Percentiles rank a stretch among this genome's conserved stretches.
Conservation (phyloP, 148 eudicot genomes). For the Silene latifolia region DNA sequence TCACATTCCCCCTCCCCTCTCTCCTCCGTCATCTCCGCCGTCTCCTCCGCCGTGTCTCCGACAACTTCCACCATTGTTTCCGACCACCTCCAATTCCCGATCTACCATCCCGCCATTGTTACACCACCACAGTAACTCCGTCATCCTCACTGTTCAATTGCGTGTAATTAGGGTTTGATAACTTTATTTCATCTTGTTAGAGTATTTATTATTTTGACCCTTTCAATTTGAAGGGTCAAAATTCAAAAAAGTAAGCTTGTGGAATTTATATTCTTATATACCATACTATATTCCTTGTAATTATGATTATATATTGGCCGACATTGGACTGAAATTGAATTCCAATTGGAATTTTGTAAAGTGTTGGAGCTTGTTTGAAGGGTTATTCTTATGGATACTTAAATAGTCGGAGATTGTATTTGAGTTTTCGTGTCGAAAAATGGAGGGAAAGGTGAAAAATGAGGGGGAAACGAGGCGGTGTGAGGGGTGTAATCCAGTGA, state of each 20-base stretch:
- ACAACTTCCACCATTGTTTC: conserved; percentile 16
- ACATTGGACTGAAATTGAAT: conserved; percentile 13
- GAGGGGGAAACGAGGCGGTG: conserved; percentile 22
- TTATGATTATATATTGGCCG: not conserved
- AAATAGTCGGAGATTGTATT: not conserved
- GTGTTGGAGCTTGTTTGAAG: conserved; percentile 22
- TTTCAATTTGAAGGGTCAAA: conserved; percentile 29
- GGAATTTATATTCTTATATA: not conserved
- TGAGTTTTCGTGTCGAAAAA: not conserved
- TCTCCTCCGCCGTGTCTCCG: not conserved
- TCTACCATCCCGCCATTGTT: not conserved
- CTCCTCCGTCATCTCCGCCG: conserved; percentile 22
- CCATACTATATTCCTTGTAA: conserved; percentile 21
- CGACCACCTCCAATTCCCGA: conserved; percentile 8
- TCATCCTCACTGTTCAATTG: not conserved
- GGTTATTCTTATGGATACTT: not conserved
- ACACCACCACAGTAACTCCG: not conserved
- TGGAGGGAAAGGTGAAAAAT: conserved; percentile 32
- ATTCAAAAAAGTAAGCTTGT: conserved; percentile 1
- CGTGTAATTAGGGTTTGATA: not conserved
- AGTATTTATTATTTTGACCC: conserved; percentile 23
- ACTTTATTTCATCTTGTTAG: not conserved
- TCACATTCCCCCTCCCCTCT: conserved; percentile 22
- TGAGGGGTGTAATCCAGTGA: conserved; percentile 62
- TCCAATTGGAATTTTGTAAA: conserved; percentile 16